Conservation (phyloP, 1,284 basidiomycete species). For the Pholiota adiposa region DNA sequence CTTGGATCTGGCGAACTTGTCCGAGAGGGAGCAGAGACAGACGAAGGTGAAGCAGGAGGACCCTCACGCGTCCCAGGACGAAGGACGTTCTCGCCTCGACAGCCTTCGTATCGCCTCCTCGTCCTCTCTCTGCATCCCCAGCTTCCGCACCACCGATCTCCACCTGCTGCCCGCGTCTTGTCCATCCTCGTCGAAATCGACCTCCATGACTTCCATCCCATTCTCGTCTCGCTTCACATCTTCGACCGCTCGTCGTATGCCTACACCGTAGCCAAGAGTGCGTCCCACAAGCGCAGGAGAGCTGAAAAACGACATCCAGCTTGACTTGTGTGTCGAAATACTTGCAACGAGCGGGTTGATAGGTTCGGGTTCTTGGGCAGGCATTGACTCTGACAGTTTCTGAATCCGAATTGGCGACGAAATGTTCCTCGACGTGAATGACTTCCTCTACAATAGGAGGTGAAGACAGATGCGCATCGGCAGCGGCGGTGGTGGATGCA, state of each 20-base stretch:
- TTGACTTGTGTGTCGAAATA: constrained; percentile 38
- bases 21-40: too few species aligned
- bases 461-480: neutral
- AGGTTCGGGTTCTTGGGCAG: neutral
- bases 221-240: constrained; percentile 43
- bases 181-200: constrained; percentile 48
- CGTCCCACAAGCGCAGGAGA: constrained; percentile 47
- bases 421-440: too few species aligned
- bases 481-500: neutral
- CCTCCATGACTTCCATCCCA: constrained; percentile 76
- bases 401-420: too few species aligned
- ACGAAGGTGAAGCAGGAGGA: neutral
- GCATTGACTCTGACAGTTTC: too few species aligned
- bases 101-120: neutral
- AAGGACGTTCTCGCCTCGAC: neutral
- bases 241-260: constrained; percentile 1
- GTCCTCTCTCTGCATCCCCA: constrained; percentile 18
- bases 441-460: neutral
- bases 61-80: neutral
- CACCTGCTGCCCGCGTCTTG: neutral
- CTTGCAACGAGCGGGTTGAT: constrained; percentile 26
- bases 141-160: neutral
- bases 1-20: neutral
- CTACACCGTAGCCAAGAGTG: constrained; percentile 25
- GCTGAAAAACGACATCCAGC: constrained; percentile 68